Base-by-base conservation (phyloP, 108 stramenopile species). In the Craspedostauros australis region DNA sequence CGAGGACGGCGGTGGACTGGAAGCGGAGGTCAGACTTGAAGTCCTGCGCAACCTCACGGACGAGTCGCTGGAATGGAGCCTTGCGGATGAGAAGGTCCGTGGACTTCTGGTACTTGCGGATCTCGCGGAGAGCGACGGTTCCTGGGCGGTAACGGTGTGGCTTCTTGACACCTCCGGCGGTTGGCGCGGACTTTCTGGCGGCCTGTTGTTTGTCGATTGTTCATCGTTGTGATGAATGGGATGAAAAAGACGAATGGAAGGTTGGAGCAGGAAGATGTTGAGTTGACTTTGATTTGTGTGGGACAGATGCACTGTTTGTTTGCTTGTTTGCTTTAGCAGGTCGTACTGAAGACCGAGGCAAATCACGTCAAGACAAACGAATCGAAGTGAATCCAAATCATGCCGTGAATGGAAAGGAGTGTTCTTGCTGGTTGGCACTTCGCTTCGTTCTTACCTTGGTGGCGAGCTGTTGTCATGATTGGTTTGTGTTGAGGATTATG, bases 1-100 rank as follows among this genome's bases (percentile, higher is more conserved):
- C 95, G 52, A 93, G 55, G 36, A 96, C 75, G 37, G 95, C 93
- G 4, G 91, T 76, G 7, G 79, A 79, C 75, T 96, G 95, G 67
- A 91, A 93, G 15, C 95, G 85, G 21, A 81, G 68, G 62, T 84
- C 82, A 25, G 77, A 64, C 67, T 83, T 84, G 69, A 88, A 79
- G 42, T 77, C 77, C 69, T 88, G 77, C 16, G 80, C 77, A 43
- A 88, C 80, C 68, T 91, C 86, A 50, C 86, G 84, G 36, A 93
- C 95, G 56, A 94, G 86, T 27, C 91, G 79, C 75, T 91, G 91
- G 81, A 95, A 95, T 15, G 78, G 78, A 56, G 73, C 87, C 85
- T 95, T 95, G 54, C 91, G 88, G 78, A 95, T 88, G 37, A 95
- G 72, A 11, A 95, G 82, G 67, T 93, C 91, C 14, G 91, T 93